A percentile compares a stretch with the other conserved stretches of the same genome.
Evolutionary conservation across 2,329 filamentous ascomycete genomes (phyloP).

Genomic region (Neopestalotiopsis rosae): DNA sequence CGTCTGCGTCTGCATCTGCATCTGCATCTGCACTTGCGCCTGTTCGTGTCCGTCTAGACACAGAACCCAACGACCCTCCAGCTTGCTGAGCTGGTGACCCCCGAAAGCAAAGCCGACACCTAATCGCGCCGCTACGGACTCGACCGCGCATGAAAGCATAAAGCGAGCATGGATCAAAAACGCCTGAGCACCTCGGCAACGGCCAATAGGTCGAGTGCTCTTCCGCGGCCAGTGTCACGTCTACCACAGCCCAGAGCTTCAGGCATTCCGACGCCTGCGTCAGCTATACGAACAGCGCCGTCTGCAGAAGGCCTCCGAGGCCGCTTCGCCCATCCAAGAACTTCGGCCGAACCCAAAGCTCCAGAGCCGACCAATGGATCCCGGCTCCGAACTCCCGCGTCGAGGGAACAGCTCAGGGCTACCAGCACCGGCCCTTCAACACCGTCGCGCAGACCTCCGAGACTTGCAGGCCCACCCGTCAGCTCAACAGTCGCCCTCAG

Average conservation of each 20-base stretch:
- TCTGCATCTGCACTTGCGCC: background rate
- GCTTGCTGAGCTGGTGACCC: background rate
- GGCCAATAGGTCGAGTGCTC: constrained; percentile 27
- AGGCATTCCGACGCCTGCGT: constrained; percentile 23
- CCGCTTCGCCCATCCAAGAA: constrained; percentile 24
- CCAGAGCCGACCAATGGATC: constrained; percentile 22
- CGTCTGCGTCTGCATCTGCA: constrained; percentile 4
- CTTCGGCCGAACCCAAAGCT: constrained; percentile 21
- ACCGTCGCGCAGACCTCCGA: constrained; percentile 28
- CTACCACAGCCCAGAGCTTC: constrained; percentile 36
- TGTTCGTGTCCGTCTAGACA: background rate
- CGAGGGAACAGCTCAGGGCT: constrained; percentile 32
- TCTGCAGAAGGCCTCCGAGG: constrained; percentile 22
- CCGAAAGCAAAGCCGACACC: background rate
- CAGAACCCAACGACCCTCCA: background rate
- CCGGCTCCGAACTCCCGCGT: constrained; percentile 31
- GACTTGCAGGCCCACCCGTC: constrained; percentile 26
- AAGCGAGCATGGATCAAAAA: constrained; percentile 32
- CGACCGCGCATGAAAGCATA: constrained; percentile 1
- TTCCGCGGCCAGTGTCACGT: constrained; percentile 38
- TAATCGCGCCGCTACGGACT: background rate
- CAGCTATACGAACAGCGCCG: constrained; percentile 23
- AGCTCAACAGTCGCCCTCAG: constrained; percentile 28
- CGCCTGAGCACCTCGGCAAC: constrained; percentile 23
- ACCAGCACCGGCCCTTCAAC: constrained; percentile 24